Evolutionary conservation across 768 basidiomycete species (phyloP).

Genomic region (Trametes elegans): DNA sequence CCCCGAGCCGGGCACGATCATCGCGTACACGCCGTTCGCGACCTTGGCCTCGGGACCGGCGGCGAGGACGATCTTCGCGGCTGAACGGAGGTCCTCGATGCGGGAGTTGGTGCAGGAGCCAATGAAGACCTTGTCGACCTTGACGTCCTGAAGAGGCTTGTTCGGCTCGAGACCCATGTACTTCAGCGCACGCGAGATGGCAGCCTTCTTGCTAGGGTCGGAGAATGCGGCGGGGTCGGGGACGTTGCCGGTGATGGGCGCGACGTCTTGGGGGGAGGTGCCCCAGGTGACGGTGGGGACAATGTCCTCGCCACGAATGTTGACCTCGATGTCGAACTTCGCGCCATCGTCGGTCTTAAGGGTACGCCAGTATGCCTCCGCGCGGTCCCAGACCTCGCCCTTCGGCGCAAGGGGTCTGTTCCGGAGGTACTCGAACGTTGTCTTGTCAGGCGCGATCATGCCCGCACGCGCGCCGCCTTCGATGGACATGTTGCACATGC

Average conservation of each 20-base stretch:
- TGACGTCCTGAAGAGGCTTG: constrained; percentile 54
- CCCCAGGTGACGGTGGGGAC: constrained; percentile 66
- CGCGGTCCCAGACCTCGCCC: constrained; percentile 58
- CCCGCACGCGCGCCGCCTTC: constrained; percentile 65
- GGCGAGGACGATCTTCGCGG: constrained; percentile 53
- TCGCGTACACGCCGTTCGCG: constrained; percentile 51
- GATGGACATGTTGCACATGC: constrained; percentile 67
- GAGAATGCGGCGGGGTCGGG: constrained; percentile 48
- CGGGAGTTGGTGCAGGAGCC: constrained; percentile 69
- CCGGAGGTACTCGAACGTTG: constrained; percentile 59
- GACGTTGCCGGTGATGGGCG: constrained; percentile 55
- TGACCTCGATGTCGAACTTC: constrained; percentile 55
- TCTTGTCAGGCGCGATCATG: constrained; percentile 64
- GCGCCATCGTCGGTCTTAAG: constrained; percentile 56
- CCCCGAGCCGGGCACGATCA: constrained; percentile 69
- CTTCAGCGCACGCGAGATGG: constrained; percentile 50
- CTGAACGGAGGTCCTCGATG: constrained; percentile 63
- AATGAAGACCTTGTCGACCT: constrained; percentile 65
- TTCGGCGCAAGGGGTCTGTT: constrained; percentile 58
- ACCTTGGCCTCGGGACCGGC: constrained; percentile 51
- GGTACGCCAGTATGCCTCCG: constrained; percentile 58
- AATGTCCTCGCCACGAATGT: constrained; percentile 59
- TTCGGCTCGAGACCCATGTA: constrained; percentile 62
- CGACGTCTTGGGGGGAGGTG: constrained; percentile 61
- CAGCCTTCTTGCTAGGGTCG: constrained; percentile 43